phyloP scores from a whole-genome alignment of 441 rosid genomes.

The Erysimum pusillum region DNA sequence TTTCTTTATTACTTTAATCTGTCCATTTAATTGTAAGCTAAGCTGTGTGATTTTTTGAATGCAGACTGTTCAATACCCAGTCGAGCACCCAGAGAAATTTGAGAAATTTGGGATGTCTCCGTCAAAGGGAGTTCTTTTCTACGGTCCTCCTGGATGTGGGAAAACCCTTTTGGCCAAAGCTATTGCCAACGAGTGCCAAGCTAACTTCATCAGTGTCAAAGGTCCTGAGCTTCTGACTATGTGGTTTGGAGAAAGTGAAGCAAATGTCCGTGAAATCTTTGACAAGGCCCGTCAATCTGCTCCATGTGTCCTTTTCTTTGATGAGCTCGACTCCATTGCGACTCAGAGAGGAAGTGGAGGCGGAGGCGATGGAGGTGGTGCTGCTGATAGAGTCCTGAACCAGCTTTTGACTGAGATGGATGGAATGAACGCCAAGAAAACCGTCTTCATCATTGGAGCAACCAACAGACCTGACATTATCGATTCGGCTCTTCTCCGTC shows the following conservation, averaged over 20 bases:
- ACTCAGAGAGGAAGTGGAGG: constrained; percentile 65
- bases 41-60: constrained; percentile 12
- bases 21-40: constrained; percentile 22
- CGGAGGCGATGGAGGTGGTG: constrained; percentile 73
- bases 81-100: constrained; percentile 72
- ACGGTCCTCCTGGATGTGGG: constrained; percentile 71
- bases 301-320: constrained; percentile 72
- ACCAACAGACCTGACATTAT: constrained; percentile 68
- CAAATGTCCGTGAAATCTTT: constrained; percentile 65
- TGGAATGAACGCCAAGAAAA: constrained; percentile 68
- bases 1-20: constrained; percentile 3
- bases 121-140: constrained; percentile 65
- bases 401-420: constrained; percentile 73
- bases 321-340: constrained; percentile 71
- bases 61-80: constrained; percentile 72
- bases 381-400: constrained; percentile 69
- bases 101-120: constrained; percentile 72
- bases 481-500: constrained; percentile 67
- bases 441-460: constrained; percentile 69
- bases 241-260: constrained; percentile 80
- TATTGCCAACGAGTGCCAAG: constrained; percentile 67
- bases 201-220: constrained; percentile 66
- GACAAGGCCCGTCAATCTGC: constrained; percentile 74
- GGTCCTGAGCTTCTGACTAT: constrained; percentile 68
- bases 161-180: constrained; percentile 71